Conservation (phyloP, 176 grass and related monocot species). For the Avena eriantha region DNA sequence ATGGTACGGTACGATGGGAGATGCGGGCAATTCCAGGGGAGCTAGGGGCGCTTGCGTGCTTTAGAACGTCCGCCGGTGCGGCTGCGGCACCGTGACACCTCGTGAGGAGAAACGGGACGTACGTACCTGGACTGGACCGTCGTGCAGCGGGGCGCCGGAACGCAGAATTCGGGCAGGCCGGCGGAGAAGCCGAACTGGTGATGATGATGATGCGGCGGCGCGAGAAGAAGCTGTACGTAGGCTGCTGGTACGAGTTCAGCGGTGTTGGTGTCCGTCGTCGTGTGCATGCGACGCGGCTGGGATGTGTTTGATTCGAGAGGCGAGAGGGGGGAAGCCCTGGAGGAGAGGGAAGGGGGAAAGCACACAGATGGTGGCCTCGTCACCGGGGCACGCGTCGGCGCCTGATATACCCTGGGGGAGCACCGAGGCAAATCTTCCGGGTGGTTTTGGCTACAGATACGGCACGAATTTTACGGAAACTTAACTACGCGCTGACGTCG, state of each 20-base stretch:
- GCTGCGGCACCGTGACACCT: background rate
- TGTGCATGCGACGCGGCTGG: background rate
- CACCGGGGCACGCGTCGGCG: slow-evolving; percentile 53
- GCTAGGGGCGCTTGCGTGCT: background rate
- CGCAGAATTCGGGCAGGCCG: background rate
- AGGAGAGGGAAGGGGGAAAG: background rate
- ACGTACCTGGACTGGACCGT: slow-evolving; percentile 33
- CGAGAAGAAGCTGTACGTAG: background rate
- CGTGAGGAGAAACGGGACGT: background rate
- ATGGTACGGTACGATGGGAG: background rate
- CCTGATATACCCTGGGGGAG: slow-evolving; percentile 48
- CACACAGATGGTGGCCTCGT: slow-evolving; percentile 47
- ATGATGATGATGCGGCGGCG: background rate
- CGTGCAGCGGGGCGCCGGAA: background rate
- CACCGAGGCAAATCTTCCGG: background rate
- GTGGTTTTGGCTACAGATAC: too few relatives aligned
- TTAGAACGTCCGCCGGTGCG: background rate
- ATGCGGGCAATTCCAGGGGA: background rate
- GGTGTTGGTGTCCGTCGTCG: background rate
- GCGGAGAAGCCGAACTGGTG: slow-evolving; percentile 11
- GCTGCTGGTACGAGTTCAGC: background rate
- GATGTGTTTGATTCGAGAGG: slow-evolving; percentile 20
- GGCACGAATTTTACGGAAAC: too few relatives aligned
- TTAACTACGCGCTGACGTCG: too few relatives aligned
- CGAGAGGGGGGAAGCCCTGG: background rate